phyloP scores from a whole-genome alignment of 306 rosid genomes.

The Fragaria iinumae region DNA sequence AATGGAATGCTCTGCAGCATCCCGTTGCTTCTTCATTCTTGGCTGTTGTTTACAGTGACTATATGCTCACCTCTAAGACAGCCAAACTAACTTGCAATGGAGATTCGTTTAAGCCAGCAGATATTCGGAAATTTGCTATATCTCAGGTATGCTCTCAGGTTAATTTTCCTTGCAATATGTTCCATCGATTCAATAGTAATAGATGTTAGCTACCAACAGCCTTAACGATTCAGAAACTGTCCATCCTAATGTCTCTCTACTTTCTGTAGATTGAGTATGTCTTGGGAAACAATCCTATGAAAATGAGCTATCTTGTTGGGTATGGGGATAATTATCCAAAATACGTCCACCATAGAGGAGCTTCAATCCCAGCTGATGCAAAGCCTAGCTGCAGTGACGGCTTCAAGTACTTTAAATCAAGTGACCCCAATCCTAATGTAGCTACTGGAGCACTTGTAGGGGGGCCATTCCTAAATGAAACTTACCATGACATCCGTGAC shows the following conservation, averaged over 20 bases:
- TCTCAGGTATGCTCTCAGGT: conserved; percentile 61
- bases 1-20: conserved; percentile 94
- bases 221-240: conserved; percentile 6
- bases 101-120: conserved; percentile 54
- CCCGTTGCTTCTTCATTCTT: conserved; percentile 95
- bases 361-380: conserved; percentile 72
- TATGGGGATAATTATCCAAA: conserved; percentile 79
- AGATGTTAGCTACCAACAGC: neutral
- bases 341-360: conserved; percentile 96
- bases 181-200: neutral
- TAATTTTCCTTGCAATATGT: neutral
- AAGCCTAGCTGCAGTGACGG: conserved; percentile 72
- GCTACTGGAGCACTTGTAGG: conserved; percentile 96
- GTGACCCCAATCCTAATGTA: conserved; percentile 76
- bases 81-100: conserved; percentile 57
- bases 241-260: conserved; percentile 5
- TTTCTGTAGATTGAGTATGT: conserved; percentile 76
- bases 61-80: conserved; percentile 78
- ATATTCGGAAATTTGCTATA: conserved; percentile 70
- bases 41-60: conserved; percentile 84
- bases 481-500: conserved; percentile 73
- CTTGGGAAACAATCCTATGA: conserved; percentile 81
- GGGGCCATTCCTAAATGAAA: conserved; percentile 81
- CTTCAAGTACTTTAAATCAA: conserved; percentile 60
- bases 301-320: conserved; percentile 84